These are phyloP conservation scores for Trichoderma atrobrunneum DNA, from an alignment of 2,329 filamentous ascomycete species.

Conservation along the genomic window DNA sequence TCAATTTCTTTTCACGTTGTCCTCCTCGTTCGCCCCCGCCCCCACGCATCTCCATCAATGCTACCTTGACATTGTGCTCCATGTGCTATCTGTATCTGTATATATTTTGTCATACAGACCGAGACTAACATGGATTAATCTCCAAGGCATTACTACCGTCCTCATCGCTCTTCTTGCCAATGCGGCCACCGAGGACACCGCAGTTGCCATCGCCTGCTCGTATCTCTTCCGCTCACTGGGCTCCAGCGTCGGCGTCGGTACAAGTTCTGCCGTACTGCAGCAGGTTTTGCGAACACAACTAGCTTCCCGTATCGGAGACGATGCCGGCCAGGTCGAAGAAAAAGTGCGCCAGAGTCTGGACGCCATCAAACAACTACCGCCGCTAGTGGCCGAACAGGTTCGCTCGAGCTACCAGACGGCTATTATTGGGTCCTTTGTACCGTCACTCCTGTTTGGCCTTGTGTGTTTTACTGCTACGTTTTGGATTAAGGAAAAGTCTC, in stretches of 20 bases:
- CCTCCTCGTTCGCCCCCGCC: background rate
- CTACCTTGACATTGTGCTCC: background rate
- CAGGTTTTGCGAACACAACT: constrained; percentile 61
- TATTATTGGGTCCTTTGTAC: constrained; percentile 40
- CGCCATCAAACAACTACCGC: constrained; percentile 64
- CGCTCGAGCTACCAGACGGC: constrained; percentile 61
- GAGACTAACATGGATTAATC: background rate
- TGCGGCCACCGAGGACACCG: constrained; percentile 63
- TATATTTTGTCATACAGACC: background rate
- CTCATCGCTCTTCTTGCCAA: constrained; percentile 72
- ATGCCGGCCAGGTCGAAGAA: constrained; percentile 64
- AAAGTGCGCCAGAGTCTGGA: constrained; percentile 68
- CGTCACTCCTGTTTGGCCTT: constrained; percentile 36
- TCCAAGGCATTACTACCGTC: constrained; percentile 62
- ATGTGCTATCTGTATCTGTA: background rate
- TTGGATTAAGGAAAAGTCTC: constrained; percentile 57
- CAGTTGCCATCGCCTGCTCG: constrained; percentile 73
- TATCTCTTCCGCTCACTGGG: constrained; percentile 79
- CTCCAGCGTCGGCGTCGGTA: constrained; percentile 71
- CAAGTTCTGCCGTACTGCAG: constrained; percentile 70
- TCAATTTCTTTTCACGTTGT: background rate
- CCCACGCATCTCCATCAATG: background rate
- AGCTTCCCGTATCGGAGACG: constrained; percentile 51
- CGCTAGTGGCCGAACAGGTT: constrained; percentile 57
- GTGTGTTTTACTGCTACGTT: constrained; percentile 40